Evolutionary conservation across 331 rosid species (phyloP).

Genomic region (Phaseolus coccineus): DNA sequence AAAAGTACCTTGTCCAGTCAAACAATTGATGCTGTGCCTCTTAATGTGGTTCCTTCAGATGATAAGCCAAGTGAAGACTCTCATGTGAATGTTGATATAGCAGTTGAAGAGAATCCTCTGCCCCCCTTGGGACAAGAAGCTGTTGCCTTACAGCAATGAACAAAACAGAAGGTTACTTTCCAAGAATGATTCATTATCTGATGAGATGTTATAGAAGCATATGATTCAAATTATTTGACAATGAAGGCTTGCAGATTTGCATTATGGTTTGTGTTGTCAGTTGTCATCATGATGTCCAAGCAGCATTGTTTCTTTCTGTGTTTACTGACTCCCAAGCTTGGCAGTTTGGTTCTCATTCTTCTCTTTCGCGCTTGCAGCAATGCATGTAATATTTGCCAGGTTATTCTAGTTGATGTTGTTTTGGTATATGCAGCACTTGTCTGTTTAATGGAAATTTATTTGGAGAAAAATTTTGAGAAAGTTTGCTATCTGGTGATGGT

Average conservation of each 20-base stretch:
- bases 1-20: slow-evolving; percentile 29
- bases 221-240: slow-evolving; percentile 57
- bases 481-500: slow-evolving; percentile 45
- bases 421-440: slow-evolving; percentile 59
- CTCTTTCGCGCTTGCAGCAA: slow-evolving; percentile 61
- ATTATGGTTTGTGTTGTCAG: slow-evolving; percentile 62
- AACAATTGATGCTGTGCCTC: slow-evolving; percentile 44
- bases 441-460: slow-evolving; percentile 50
- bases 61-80: slow-evolving; percentile 53
- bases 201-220: slow-evolving; percentile 58
- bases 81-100: slow-evolving; percentile 54
- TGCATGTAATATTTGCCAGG: slow-evolving; percentile 69
- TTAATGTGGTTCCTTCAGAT: slow-evolving; percentile 49
- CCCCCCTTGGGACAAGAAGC: slow-evolving; percentile 52
- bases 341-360: slow-evolving; percentile 62
- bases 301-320: slow-evolving; percentile 61
- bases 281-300: slow-evolving; percentile 61
- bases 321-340: slow-evolving; percentile 57
- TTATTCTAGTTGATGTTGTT: slow-evolving; percentile 57
- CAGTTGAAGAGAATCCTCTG: slow-evolving; percentile 65
- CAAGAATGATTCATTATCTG: slow-evolving; percentile 46
- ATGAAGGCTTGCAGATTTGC: slow-evolving; percentile 67
- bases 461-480: slow-evolving; percentile 60
- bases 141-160: slow-evolving; percentile 52
- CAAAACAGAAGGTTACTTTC: slow-evolving; percentile 31